Base-by-base conservation (phyloP, 176 grass and related monocot species). In the Aegilops bicornis region DNA sequence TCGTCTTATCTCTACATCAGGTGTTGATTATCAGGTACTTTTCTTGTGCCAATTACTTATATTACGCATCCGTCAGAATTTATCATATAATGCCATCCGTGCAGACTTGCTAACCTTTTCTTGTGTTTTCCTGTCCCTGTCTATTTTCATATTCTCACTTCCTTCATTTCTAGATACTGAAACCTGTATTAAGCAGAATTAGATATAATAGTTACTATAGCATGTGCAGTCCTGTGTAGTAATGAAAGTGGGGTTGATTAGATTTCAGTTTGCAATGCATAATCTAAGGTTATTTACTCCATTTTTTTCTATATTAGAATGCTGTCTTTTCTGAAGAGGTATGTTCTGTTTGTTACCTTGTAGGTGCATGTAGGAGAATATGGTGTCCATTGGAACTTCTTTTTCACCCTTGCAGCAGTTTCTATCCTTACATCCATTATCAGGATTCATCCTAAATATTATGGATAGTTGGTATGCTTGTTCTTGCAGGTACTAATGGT, bases 371-470 rank as follows among this genome's bases (percentile, higher is more conserved):
- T 90, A 71, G 97, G 93, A 76, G 93, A 98, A 87, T 98, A 98
- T 69, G 97, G 97, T 59, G 97, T 96, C 67, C 97, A 98, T 32
- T 98, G 92, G 97, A 98, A 98, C 83, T 98, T 98, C 85, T 98
- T 98, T 98, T 98, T 98, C 83, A 98, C 97, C 27, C 94, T 96
- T 65, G 92, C 91, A 78, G 92, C 84, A 80, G 86, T 98, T 90
- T 91, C 94, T 79, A 88, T 94, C 69, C 76, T 98, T 78, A 92
- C 94, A 88, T 92, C 92, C 8, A 76, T 92, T 52, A 73, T 94
- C 83, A 90, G 81, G 67, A 94, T 98, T 43, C 86, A 94, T 92
- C 90, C 94, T 50, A 92, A 82, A 69, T 89, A 92, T 73, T 96
- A 90, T 88, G 97, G 64, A 64, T 96, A 69, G 88, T 94, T 79